Conservation (phyloP, 306 rosid genomes). For the Prunus mira region DNA sequence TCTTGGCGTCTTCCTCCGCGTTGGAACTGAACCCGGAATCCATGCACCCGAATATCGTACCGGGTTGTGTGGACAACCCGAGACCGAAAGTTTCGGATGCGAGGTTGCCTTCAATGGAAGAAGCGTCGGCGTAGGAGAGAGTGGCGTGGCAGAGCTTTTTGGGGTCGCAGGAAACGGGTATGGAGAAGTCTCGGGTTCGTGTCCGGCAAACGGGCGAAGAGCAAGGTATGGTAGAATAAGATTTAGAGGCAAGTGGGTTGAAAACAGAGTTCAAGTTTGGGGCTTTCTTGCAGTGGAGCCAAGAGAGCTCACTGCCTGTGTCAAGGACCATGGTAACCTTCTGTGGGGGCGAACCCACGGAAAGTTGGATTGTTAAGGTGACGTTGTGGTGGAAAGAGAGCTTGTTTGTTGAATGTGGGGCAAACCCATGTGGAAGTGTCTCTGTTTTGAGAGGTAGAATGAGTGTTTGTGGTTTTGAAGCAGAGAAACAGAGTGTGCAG, state of each 20-base stretch:
- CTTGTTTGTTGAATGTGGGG: constrained; percentile 35
- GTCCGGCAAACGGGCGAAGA: constrained; percentile 54
- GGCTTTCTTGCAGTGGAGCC: constrained; percentile 70
- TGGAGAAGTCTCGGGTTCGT: constrained; percentile 59
- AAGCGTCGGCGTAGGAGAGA: constrained; percentile 69
- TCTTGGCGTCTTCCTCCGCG: constrained; percentile 66
- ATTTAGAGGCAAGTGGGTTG: constrained; percentile 54
- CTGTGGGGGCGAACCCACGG: constrained; percentile 83
- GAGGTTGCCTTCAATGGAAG: constrained; percentile 75
- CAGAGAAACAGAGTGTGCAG: constrained; percentile 9
- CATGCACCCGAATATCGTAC: constrained; percentile 75
- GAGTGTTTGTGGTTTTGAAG: constrained; percentile 19
- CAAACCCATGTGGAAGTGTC: constrained; percentile 27
- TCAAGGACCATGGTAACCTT: constrained; percentile 90
- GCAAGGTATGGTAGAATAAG: constrained; percentile 61
- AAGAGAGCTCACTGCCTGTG: constrained; percentile 89
- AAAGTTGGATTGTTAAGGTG: constrained; percentile 63
- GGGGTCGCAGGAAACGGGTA: constrained; percentile 67
- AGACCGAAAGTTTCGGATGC: constrained; percentile 58
- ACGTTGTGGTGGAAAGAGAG: constrained; percentile 71
- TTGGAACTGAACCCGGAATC: constrained; percentile 71
- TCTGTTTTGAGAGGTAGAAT: constrained; percentile 56
- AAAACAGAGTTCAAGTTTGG: constrained; percentile 40
- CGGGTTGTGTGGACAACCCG: constrained; percentile 42
- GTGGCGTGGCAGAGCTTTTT: constrained; percentile 63